A percentile compares a stretch with the other conserved stretches of the same genome.
phyloP scores from a whole-genome alignment of 345 rosid genomes.

The Euphorbia pulcherrima region DNA sequence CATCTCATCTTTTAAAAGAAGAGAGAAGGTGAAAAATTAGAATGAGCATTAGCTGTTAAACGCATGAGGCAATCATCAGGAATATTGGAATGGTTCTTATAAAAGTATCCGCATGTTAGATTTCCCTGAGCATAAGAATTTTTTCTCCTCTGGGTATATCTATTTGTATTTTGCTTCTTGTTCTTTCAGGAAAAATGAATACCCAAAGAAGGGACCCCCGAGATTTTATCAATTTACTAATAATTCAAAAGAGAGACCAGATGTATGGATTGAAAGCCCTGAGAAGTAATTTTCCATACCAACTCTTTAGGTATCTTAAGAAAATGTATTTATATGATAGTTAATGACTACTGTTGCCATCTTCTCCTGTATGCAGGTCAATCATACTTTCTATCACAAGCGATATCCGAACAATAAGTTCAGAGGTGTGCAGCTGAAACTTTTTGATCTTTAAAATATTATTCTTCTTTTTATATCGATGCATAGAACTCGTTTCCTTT shows the following conservation, averaged over 20 bases:
- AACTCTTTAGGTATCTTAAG: constrained; percentile 10
- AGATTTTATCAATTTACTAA: constrained; percentile 84
- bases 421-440: constrained; percentile 59
- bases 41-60: background rate
- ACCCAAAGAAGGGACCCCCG: constrained; percentile 78
- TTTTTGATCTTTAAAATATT: constrained; percentile 7
- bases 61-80: background rate
- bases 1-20: background rate
- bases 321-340: constrained; percentile 1
- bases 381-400: constrained; percentile 81
- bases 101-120: background rate
- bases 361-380: constrained; percentile 51
- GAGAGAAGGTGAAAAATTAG: background rate
- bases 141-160: background rate
- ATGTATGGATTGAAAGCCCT: constrained; percentile 97
- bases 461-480: background rate
- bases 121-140: background rate
- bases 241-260: constrained; percentile 90
- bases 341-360: constrained; percentile 11
- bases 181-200: constrained; percentile 66
- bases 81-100: background rate
- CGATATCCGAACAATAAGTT: constrained; percentile 87
- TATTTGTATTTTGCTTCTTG: constrained; percentile 8
- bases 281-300: constrained; percentile 53
- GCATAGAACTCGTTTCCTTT: background rate